Evolutionary conservation across 1,284 basidiomycete genomes (phyloP).

Genomic region (Tilletia horrida): DNA sequence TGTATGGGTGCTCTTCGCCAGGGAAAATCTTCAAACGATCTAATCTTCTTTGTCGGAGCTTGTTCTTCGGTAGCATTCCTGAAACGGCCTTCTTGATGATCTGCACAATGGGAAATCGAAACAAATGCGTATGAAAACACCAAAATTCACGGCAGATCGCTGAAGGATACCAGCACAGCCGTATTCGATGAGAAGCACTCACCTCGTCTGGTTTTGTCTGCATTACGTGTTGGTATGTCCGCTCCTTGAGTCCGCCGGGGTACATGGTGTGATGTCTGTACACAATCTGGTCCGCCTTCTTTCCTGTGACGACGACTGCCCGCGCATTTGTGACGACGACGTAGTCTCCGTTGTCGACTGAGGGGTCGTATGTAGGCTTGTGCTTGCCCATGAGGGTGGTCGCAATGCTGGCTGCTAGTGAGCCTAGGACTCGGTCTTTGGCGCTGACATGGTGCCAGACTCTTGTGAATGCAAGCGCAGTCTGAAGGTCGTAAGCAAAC

Average conservation of each 20-base stretch:
- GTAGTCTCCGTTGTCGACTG: slow-evolving; percentile 69
- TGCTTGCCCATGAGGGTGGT: slow-evolving; percentile 97
- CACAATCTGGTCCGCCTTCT: slow-evolving; percentile 79
- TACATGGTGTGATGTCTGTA: slow-evolving; percentile 90
- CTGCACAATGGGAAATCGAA: slow-evolving; percentile 12
- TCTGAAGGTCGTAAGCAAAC: slow-evolving; percentile 62
- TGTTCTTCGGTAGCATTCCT: slow-evolving; percentile 55
- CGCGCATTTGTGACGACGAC: slow-evolving; percentile 90
- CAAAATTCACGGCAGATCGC: not conserved
- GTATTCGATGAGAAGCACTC: slow-evolving; percentile 51
- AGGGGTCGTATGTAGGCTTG: slow-evolving; percentile 92
- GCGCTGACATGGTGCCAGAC: slow-evolving; percentile 96
- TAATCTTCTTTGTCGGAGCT: slow-evolving; percentile 48
- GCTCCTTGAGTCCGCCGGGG: slow-evolving; percentile 79
- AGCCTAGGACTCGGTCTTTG: slow-evolving; percentile 80
- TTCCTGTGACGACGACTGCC: slow-evolving; percentile 80
- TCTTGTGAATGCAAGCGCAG: slow-evolving; percentile 83
- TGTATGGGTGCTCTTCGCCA: slow-evolving; percentile 48
- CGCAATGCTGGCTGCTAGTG: slow-evolving; percentile 88
- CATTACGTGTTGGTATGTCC: slow-evolving; percentile 49
- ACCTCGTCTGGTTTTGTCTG: slow-evolving; percentile 85
- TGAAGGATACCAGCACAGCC: too few species aligned
- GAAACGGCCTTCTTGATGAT: slow-evolving; percentile 52
- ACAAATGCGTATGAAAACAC: not conserved
- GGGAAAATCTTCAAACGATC: slow-evolving; percentile 52